Evolutionary conservation across 805 yeast genomes (phyloP).

Genomic region (Saccharomycopsis olivae): DNA sequence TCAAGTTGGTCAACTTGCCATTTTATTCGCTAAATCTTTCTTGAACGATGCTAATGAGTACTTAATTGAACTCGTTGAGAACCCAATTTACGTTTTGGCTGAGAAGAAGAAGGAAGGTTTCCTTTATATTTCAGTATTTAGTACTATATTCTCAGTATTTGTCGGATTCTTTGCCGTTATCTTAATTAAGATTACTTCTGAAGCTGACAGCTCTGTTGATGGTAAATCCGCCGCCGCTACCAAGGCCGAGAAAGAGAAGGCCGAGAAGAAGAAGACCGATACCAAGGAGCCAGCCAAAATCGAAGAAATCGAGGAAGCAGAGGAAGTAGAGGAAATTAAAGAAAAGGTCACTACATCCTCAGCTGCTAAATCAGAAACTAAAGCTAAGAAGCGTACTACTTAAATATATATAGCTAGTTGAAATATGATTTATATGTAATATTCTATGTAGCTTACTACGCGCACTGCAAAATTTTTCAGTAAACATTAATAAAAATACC

Average conservation of each 20-base stretch:
- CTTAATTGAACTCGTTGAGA: constrained; percentile 29
- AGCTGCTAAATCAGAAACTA: constrained; percentile 14
- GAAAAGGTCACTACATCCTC: constrained; percentile 11
- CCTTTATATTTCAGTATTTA: constrained; percentile 33
- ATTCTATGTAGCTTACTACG: too few species aligned
- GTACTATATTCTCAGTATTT: constrained; percentile 30
- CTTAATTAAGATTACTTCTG: constrained; percentile 15
- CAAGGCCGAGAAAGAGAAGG: constrained; percentile 1
- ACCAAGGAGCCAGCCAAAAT: constrained; percentile 5
- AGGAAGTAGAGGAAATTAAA: neutral
- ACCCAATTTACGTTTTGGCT: constrained; percentile 36
- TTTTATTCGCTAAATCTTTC: constrained; percentile 33
- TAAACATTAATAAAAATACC: too few species aligned
- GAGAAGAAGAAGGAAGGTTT: constrained; percentile 42
- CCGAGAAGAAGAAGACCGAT: constrained; percentile 1
- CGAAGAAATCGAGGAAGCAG: constrained; percentile 1
- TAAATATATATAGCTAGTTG: too few species aligned
- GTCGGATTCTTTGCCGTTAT: constrained; percentile 35
- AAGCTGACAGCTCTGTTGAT: constrained; percentile 11
- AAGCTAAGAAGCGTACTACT: constrained; percentile 13
- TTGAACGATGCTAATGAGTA: constrained; percentile 25
- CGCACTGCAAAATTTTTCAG: too few species aligned
- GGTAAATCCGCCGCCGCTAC: constrained; percentile 5
- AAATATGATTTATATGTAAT: too few species aligned
- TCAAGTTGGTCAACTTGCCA: constrained; percentile 45